Evolutionary conservation across 2,329 filamentous ascomycete genomes (phyloP).

Genomic region (Alternaria infectoria): DNA sequence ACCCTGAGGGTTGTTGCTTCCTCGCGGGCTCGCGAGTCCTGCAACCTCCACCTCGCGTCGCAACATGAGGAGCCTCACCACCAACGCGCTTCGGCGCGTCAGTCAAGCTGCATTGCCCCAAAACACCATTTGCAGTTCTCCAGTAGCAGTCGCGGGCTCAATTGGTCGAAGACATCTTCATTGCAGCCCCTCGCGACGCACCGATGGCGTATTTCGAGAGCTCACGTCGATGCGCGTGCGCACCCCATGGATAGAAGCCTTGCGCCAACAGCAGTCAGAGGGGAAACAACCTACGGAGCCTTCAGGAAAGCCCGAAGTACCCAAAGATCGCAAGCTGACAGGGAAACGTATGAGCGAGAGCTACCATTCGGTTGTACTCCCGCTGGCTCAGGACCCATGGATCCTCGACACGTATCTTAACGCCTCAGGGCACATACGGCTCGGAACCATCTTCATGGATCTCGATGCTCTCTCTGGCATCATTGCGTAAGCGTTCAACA

Average conservation of each 20-base stretch:
- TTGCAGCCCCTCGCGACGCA: slow-evolving; percentile 38
- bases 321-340: slow-evolving; percentile 61
- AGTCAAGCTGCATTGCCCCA: slow-evolving; percentile 6
- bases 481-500: slow-evolving; percentile 65
- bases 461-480: slow-evolving; percentile 78
- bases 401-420: slow-evolving; percentile 80
- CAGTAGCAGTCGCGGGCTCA: neutral
- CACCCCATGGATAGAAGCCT: slow-evolving; percentile 73
- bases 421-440: slow-evolving; percentile 72
- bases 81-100: slow-evolving; percentile 26
- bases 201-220: slow-evolving; percentile 67
- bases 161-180: slow-evolving; percentile 28
- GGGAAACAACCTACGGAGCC: slow-evolving; percentile 37
- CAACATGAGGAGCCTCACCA: slow-evolving; percentile 31
- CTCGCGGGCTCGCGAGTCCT: slow-evolving; percentile 7
- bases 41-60: slow-evolving; percentile 11
- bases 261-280: slow-evolving; percentile 59
- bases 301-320: slow-evolving; percentile 43
- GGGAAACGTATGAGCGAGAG: slow-evolving; percentile 75
- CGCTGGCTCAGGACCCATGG: slow-evolving; percentile 76
- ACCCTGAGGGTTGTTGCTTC: slow-evolving; percentile 27
- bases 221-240: slow-evolving; percentile 56
- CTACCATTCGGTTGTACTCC: slow-evolving; percentile 72
- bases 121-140: neutral
- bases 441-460: slow-evolving; percentile 80